Conservation (phyloP, 2,329 filamentous ascomycete genomes). For the Penicillium sp. region DNA sequence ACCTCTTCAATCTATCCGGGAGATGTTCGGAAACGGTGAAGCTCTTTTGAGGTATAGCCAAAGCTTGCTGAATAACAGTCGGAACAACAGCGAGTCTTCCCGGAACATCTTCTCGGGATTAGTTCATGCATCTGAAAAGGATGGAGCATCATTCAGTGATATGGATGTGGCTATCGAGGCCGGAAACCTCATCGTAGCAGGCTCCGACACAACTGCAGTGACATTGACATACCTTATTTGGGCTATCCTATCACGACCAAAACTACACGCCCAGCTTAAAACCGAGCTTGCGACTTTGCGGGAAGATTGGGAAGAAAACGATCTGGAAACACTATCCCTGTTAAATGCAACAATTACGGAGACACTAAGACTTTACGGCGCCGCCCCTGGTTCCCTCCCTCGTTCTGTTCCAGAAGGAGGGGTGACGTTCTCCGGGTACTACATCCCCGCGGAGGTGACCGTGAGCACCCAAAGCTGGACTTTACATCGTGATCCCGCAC, state of each 20-base stretch:
- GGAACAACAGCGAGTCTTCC: background rate
- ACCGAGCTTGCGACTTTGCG: background rate
- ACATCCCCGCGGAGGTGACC: background rate
- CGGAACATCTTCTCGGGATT: background rate
- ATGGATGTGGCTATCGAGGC: conserved; percentile 42
- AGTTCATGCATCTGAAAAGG: background rate
- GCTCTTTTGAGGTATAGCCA: background rate
- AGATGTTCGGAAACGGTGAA: background rate
- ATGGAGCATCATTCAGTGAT: conserved; percentile 10
- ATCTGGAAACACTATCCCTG: background rate
- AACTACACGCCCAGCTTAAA: background rate
- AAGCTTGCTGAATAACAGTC: background rate
- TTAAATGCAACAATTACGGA: background rate
- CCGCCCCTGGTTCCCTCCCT: background rate
- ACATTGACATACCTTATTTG: conserved; percentile 46
- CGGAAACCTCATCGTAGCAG: conserved; percentile 46
- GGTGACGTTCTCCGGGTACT: background rate
- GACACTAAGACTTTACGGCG: background rate
- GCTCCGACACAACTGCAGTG: conserved; percentile 51
- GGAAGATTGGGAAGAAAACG: background rate
- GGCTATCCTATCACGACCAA: background rate
- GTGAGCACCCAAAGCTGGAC: conserved; percentile 48
- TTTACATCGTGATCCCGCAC: conserved; percentile 52
- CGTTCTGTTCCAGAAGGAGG: background rate
- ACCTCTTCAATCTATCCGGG: background rate